Percentiles rank a stretch among this genome's conserved stretches.
Evolutionary conservation across 2,329 filamentous ascomycete genomes (phyloP).

Genomic region (Macroventuria anomochaeta): DNA sequence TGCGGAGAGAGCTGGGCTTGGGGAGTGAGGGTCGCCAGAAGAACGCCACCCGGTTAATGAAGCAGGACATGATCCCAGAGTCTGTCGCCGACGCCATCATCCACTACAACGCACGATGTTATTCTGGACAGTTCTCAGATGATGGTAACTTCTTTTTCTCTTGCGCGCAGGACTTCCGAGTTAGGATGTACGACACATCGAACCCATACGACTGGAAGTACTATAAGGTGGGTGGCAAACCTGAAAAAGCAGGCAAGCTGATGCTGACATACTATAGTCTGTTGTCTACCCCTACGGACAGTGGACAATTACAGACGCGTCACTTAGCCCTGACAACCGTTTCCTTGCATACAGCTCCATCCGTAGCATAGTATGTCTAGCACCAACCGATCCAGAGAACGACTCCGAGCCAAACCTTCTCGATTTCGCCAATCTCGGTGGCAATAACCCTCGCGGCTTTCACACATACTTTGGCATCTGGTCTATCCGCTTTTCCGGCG

Average conservation of each 20-base stretch:
- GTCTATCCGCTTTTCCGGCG: conserved; percentile 90
- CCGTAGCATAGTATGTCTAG: conserved; percentile 80
- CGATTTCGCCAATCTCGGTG: conserved; percentile 68
- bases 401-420: conserved; percentile 78
- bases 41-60: conserved; percentile 70
- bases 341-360: conserved; percentile 94
- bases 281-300: conserved; percentile 83
- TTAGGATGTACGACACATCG: conserved; percentile 96
- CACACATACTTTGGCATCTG: conserved; percentile 66
- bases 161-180: conserved; percentile 88
- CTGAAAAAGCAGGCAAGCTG: conserved; percentile 1
- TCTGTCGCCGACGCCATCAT: conserved; percentile 84
- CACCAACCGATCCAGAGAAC: conserved; percentile 84
- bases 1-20: conserved; percentile 83
- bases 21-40: conserved; percentile 64
- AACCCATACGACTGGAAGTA: conserved; percentile 96
- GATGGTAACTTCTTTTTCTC: conserved; percentile 98
- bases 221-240: conserved; percentile 72
- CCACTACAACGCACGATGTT: conserved; percentile 84
- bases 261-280: conserved; percentile 62
- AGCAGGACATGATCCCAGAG: conserved; percentile 78
- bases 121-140: conserved; percentile 94
- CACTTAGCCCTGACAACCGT: conserved; percentile 87
- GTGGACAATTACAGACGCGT: conserved; percentile 96
- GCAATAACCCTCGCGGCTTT: conserved; percentile 45